phyloP scores from a whole-genome alignment of 2,329 filamentous ascomycete species.

The Reticulascus tulasneorum region DNA sequence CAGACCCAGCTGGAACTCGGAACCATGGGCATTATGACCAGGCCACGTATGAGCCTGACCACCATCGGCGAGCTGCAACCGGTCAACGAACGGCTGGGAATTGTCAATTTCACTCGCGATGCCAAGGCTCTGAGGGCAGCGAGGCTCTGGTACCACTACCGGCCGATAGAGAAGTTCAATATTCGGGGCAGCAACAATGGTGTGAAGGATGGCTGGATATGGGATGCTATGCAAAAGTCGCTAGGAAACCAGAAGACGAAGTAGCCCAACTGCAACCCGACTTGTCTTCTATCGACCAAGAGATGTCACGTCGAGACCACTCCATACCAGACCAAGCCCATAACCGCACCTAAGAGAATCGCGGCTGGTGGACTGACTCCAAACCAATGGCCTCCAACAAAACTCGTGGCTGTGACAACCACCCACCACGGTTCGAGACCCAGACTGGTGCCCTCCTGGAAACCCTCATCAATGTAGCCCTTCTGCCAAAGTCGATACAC shows the following conservation, averaged over 20 bases:
- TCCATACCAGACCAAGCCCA: neutral
- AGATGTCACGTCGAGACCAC: neutral
- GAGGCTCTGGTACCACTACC: slow-evolving; percentile 36
- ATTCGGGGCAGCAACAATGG: slow-evolving; percentile 24
- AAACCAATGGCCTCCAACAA: slow-evolving; percentile 16
- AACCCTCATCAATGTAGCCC: slow-evolving; percentile 50
- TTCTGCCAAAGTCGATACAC: slow-evolving; percentile 62
- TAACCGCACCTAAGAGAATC: slow-evolving; percentile 11
- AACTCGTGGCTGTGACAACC: slow-evolving; percentile 46
- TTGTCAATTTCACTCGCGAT: slow-evolving; percentile 38
- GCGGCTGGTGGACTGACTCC: slow-evolving; percentile 13
- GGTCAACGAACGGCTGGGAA: slow-evolving; percentile 27
- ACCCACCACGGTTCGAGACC: slow-evolving; percentile 61
- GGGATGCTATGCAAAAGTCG: slow-evolving; percentile 32
- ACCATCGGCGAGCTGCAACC: slow-evolving; percentile 33
- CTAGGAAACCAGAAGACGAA: slow-evolving; percentile 18
- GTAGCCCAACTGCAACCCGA: slow-evolving; percentile 4
- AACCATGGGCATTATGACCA: slow-evolving; percentile 52
- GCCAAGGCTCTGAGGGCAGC: slow-evolving; percentile 26
- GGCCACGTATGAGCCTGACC: slow-evolving; percentile 45
- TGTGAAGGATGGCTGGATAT: slow-evolving; percentile 35
- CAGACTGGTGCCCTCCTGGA: slow-evolving; percentile 46
- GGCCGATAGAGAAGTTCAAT: slow-evolving; percentile 34
- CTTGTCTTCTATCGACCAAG: neutral
- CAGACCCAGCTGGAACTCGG: slow-evolving; percentile 45